A percentile compares a stretch with the other conserved stretches of the same genome.
phyloP scores from a whole-genome alignment of 805 yeast species.

The Diddensiella santjacobensis region DNA sequence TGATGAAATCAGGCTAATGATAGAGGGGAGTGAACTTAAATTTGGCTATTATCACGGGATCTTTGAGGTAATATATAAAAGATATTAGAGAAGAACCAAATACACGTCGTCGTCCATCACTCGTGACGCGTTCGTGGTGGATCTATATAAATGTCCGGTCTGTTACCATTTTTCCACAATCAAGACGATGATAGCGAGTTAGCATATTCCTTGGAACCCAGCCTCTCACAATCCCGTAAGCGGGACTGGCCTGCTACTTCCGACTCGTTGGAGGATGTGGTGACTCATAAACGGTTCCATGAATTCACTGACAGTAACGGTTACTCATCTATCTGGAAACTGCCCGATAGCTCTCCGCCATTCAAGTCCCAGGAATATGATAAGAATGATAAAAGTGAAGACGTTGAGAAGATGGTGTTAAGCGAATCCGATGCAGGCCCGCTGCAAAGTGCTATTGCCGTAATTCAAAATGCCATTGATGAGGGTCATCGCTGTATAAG shows the following conservation, averaged over 20 bases:
- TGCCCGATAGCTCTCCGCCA: conserved; percentile 19
- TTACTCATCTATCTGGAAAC: conserved; percentile 11
- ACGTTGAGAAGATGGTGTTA: neutral
- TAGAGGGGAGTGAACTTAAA: no score
- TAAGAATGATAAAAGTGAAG: conserved; percentile 6
- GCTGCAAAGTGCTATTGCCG: conserved; percentile 3
- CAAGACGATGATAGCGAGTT: conserved; percentile 8
- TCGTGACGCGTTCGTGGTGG: conserved; percentile 1
- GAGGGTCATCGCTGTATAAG: conserved; percentile 17
- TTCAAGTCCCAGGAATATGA: conserved; percentile 6
- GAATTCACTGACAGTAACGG: conserved; percentile 16
- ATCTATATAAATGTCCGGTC: conserved; percentile 4
- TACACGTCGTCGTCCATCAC: neutral
- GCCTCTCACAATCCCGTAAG: conserved; percentile 16
- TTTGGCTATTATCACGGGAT: no score
- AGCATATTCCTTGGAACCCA: conserved; percentile 15
- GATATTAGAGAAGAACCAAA: no score
- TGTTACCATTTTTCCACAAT: conserved; percentile 14
- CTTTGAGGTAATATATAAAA: no score
- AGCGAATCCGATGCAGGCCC: neutral
- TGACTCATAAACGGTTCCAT: conserved; percentile 14
- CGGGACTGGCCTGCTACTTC: conserved; percentile 16
- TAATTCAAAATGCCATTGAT: conserved; percentile 19
- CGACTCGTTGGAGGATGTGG: conserved; percentile 14
- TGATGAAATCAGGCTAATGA: no score